phyloP scores from a whole-genome alignment of 1,139 yeast genomes.

The Geotrichum candidum region DNA sequence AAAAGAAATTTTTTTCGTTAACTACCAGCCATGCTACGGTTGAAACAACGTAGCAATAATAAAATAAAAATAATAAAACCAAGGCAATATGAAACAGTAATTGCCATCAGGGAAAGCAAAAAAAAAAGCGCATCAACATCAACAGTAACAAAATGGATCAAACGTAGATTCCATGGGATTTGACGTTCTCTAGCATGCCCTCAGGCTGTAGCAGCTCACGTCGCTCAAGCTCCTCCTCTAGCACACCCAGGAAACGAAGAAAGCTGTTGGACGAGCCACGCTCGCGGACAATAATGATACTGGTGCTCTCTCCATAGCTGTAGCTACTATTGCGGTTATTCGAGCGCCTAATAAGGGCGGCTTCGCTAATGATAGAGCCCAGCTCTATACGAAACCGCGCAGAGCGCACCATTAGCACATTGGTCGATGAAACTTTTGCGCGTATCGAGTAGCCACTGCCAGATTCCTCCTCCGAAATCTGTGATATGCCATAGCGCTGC shows the following conservation, averaged over 20 bases:
- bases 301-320: conserved; percentile 21
- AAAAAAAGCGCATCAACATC: neutral
- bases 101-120: too few species aligned
- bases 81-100: neutral
- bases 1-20: neutral
- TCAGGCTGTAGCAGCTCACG: neutral
- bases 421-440: conserved; percentile 34
- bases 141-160: neutral
- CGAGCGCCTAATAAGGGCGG: neutral
- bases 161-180: neutral
- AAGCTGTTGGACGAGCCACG: conserved; percentile 33
- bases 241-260: conserved; percentile 31
- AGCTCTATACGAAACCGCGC: conserved; percentile 30
- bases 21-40: neutral
- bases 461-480: conserved; percentile 25
- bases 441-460: conserved; percentile 26
- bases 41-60: neutral
- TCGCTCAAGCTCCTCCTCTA: conserved; percentile 27
- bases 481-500: conserved; percentile 35
- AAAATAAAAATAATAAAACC: neutral
- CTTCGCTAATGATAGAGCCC: neutral
- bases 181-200: neutral
- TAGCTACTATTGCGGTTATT: neutral
- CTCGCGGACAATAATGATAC: conserved; percentile 29
- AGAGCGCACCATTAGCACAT: conserved; percentile 32